Percentiles rank a stretch among this genome's conserved stretches.
phyloP scores from a whole-genome alignment of 768 basidiomycete species.

The Mycena rebaudengoi region DNA sequence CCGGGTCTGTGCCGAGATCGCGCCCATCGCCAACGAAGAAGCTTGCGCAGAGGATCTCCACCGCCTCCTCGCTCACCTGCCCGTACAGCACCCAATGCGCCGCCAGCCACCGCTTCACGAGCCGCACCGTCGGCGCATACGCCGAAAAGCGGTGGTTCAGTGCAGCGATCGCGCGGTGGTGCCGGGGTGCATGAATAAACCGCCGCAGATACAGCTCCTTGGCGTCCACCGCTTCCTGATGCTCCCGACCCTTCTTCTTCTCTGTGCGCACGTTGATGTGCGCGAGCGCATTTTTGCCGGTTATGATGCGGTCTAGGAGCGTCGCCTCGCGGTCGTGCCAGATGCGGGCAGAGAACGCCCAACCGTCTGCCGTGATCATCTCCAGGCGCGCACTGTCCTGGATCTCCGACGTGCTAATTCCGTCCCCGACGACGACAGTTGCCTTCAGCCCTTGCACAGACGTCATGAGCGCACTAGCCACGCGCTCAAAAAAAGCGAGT shows the following conservation, averaged over 20 bases:
- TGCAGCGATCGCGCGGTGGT: slow-evolving; percentile 84
- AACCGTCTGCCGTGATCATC: slow-evolving; percentile 81
- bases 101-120: slow-evolving; percentile 93
- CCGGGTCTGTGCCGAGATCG: slow-evolving; percentile 39
- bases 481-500: slow-evolving; percentile 86
- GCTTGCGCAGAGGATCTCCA: slow-evolving; percentile 86
- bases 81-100: slow-evolving; percentile 85
- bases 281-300: slow-evolving; percentile 51
- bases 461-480: slow-evolving; percentile 72
- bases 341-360: slow-evolving; percentile 86
- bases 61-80: slow-evolving; percentile 79
- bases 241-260: slow-evolving; percentile 53
- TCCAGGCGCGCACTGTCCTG: slow-evolving; percentile 80
- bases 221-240: slow-evolving; percentile 64
- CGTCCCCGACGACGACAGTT: slow-evolving; percentile 64
- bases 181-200: slow-evolving; percentile 83
- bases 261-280: slow-evolving; percentile 43
- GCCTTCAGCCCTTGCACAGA: slow-evolving; percentile 61
- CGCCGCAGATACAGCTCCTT: slow-evolving; percentile 69
- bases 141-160: slow-evolving; percentile 83
- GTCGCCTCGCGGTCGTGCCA: slow-evolving; percentile 88
- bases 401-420: slow-evolving; percentile 57
- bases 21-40: slow-evolving; percentile 71
- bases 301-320: slow-evolving; percentile 75
- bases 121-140: slow-evolving; percentile 84